phyloP scores from a whole-genome alignment of 2,329 filamentous ascomycete genomes.

The Fusarium abutilonis region DNA sequence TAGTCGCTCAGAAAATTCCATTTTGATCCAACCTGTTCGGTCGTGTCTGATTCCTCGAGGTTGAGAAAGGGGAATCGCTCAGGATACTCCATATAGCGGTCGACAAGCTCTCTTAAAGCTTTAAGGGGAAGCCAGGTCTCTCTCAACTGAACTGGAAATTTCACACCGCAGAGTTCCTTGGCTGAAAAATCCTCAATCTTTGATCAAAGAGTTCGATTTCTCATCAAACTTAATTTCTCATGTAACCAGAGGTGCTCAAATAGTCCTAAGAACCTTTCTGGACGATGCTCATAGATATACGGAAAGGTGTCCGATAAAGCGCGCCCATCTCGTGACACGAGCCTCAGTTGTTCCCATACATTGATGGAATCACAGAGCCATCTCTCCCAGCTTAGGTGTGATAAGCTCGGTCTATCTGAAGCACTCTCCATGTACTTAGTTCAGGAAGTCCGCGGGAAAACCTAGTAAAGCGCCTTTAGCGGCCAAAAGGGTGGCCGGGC shows the following conservation, averaged over 20 bases:
- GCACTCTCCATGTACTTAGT: neutral
- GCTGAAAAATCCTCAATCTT: neutral
- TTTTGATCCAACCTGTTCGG: neutral
- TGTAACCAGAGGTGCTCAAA: slow-evolving; percentile 25
- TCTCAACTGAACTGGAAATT: neutral
- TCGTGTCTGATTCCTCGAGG: neutral
- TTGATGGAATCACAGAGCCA: slow-evolving; percentile 22
- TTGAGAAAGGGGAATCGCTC: slow-evolving; percentile 24
- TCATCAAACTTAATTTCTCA: slow-evolving; percentile 1
- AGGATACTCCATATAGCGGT: slow-evolving; percentile 15
- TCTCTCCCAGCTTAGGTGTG: slow-evolving; percentile 2
- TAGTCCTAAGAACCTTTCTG: slow-evolving; percentile 14
- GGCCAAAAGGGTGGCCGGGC: slow-evolving; percentile 7
- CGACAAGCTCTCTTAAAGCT: neutral
- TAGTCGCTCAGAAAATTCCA: slow-evolving; percentile 19
- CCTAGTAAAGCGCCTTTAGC: neutral
- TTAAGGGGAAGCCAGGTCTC: slow-evolving; percentile 25
- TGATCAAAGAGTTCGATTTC: neutral
- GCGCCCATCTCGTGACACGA: slow-evolving; percentile 3
- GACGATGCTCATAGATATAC: slow-evolving; percentile 6
- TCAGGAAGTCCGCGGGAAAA: neutral
- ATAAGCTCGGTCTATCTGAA: rapidly evolving
- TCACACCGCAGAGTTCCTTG: slow-evolving; percentile 13
- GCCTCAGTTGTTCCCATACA: neutral
- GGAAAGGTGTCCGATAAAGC: slow-evolving; percentile 18